Percentiles rank a stretch among this genome's conserved stretches.
These are phyloP conservation scores for Clitoria ternatea DNA, from an alignment of 306 rosid species.

Conservation along the genomic window DNA sequence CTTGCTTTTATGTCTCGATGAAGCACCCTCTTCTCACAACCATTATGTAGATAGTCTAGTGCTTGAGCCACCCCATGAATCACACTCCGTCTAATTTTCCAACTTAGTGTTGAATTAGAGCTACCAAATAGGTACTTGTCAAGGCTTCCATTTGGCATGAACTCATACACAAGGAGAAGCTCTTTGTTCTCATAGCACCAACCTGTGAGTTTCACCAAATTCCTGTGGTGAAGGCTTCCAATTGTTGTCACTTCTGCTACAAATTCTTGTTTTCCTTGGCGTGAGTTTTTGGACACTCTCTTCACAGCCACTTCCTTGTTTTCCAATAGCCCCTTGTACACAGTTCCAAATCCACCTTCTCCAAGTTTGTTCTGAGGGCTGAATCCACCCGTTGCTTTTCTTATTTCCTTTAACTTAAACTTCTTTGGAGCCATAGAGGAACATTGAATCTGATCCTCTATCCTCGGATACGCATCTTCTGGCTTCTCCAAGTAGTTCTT, in stretches of 20 bases:
- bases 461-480: conserved; percentile 44
- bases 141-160: conserved; percentile 74
- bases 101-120: conserved; percentile 21
- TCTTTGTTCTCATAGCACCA: conserved; percentile 80
- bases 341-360: conserved; percentile 81
- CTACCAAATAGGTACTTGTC: conserved; percentile 50
- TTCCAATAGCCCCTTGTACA: conserved; percentile 52
- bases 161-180: conserved; percentile 79
- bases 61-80: conserved; percentile 69
- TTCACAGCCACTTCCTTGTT: conserved; percentile 66
- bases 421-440: conserved; percentile 55
- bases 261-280: conserved; percentile 82
- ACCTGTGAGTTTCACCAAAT: conserved; percentile 68
- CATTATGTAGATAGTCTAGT: conserved; percentile 69
- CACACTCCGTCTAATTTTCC: conserved; percentile 48
- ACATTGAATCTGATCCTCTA: conserved; percentile 56
- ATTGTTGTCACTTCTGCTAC: conserved; percentile 80
- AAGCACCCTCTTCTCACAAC: conserved; percentile 60
- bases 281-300: conserved; percentile 56
- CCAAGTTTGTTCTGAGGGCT: conserved; percentile 64
- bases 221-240: conserved; percentile 68
- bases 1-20: conserved; percentile 79
- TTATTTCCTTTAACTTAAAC: conserved; percentile 42
- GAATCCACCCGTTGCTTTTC: conserved; percentile 57
- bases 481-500: not conserved